Evolutionary conservation across 2,329 filamentous ascomycete species (phyloP), one percentile per base, ranked within the genome.

Genomic region (Dendrostoma leiphaemia): DNA sequence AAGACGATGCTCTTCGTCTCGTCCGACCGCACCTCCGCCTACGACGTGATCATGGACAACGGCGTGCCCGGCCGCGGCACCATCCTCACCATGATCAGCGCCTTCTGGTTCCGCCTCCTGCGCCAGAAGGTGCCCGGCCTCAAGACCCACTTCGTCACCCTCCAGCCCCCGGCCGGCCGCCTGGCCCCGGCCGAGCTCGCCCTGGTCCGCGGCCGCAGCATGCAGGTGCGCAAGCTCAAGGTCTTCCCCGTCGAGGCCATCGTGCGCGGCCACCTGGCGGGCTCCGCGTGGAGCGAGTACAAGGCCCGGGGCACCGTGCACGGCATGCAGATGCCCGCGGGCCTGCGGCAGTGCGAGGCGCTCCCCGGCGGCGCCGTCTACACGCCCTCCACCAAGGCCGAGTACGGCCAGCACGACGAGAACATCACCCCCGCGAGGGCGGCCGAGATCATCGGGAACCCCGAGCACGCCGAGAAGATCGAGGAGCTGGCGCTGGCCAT

Each of bases 211-310:
- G 77, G 82, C 62, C 85, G 91, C 56, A 85, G 81, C 67, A 95
- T 96, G 91, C 81, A 84, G 61, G 88, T 93, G 52, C 83, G 85
- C 58, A 84, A 83, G 60, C 78, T 91, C 54, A 82, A 85, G 63
- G 83, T 94, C 59, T 83, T 95, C 56, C 89, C 89, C 23, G 78
- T 95, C 59, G 89, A 93, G 72, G 88, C 85, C 40, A 93, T 93
- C 60, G 89, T 95, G n/a, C 85, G 91, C 54, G 91, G 91, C 61
- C 96, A 96, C 74, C 85, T 96, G 67, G 91, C 91, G 6, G 91
- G 91, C 40, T 89, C 85, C 43, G 91, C 89, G 0, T 96, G 90
- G 88, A 79, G 79, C 35, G 91, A 96, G 74, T 81, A 94, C 74
- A 74, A 83, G 67, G 78, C 81, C 60, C 78, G 73, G 19, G 88